Evolutionary conservation across 768 basidiomycete species (phyloP).

Genomic region (Amylocystis lapponica): DNA sequence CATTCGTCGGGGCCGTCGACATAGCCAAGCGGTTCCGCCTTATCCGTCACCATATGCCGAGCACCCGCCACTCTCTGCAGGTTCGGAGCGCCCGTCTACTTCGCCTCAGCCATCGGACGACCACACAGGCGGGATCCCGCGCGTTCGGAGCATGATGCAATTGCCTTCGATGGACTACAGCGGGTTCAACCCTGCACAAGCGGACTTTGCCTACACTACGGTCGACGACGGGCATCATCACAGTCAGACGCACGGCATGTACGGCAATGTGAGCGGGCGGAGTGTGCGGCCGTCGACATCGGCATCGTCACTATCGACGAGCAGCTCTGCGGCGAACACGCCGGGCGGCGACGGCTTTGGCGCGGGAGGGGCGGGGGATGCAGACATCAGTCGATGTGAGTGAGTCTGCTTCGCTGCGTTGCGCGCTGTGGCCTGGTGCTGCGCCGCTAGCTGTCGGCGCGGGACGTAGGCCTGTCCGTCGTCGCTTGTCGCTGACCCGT

Average conservation of each 20-base stretch:
- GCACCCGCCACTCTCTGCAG: slow-evolving; percentile 28
- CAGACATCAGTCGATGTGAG: slow-evolving; percentile 83
- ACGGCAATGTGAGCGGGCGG: slow-evolving; percentile 28
- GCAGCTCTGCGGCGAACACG: slow-evolving; percentile 78
- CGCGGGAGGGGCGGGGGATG: slow-evolving; percentile 41
- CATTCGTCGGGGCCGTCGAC: slow-evolving; percentile 68
- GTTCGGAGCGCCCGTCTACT: slow-evolving; percentile 62
- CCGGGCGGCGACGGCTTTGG: slow-evolving; percentile 63
- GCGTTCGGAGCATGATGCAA: slow-evolving; percentile 81
- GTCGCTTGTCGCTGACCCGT: slow-evolving; percentile 5
- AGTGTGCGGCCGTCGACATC: slow-evolving; percentile 69
- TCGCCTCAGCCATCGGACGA: slow-evolving; percentile 63
- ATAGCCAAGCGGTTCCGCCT: slow-evolving; percentile 83
- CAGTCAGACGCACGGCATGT: slow-evolving; percentile 19
- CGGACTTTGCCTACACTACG: slow-evolving; percentile 80
- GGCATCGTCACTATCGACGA: slow-evolving; percentile 72
- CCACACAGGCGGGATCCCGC: slow-evolving; percentile 45
- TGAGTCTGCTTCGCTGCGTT: slow-evolving; percentile 27
- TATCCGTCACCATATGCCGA: slow-evolving; percentile 82
- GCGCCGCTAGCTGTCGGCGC: slow-evolving; percentile 1
- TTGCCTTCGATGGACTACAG: slow-evolving; percentile 68
- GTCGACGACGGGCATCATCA: slow-evolving; percentile 30
- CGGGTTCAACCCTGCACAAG: slow-evolving; percentile 55
- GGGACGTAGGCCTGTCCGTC: background rate
- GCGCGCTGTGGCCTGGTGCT: background rate